phyloP scores from a whole-genome alignment of 2,329 filamentous ascomycete genomes.

The Emmonsiellopsis sp. region DNA sequence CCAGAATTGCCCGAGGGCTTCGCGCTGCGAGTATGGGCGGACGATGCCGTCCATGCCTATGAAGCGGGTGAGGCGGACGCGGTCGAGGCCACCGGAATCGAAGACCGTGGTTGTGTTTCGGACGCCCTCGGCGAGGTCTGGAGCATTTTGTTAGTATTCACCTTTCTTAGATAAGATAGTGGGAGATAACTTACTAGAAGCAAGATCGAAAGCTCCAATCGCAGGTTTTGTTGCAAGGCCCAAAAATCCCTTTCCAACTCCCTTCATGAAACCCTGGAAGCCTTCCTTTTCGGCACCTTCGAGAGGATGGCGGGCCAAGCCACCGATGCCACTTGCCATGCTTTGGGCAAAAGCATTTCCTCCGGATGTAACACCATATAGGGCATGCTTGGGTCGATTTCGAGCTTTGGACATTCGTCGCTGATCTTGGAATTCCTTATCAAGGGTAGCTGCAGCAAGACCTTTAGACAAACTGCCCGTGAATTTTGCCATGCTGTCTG shows the following conservation, averaged over 20 bases:
- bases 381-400: slow-evolving; percentile 90
- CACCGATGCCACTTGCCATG: slow-evolving; percentile 85
- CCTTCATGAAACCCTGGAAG: slow-evolving; percentile 89
- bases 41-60: slow-evolving; percentile 89
- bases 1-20: slow-evolving; percentile 96
- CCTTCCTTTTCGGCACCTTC: slow-evolving; percentile 96
- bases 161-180: not conserved
- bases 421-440: slow-evolving; percentile 97
- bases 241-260: slow-evolving; percentile 87
- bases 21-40: slow-evolving; percentile 84
- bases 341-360: slow-evolving; percentile 92
- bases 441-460: slow-evolving; percentile 84
- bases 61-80: slow-evolving; percentile 86
- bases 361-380: slow-evolving; percentile 91
- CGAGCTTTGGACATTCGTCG: slow-evolving; percentile 86
- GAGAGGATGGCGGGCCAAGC: slow-evolving; percentile 83
- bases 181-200: slow-evolving; percentile 53
- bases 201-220: slow-evolving; percentile 92
- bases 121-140: slow-evolving; percentile 84
- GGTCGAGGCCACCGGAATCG: slow-evolving; percentile 86
- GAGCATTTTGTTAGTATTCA: slow-evolving; percentile 8
- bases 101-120: slow-evolving; percentile 98
- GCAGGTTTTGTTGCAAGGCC: slow-evolving; percentile 95
- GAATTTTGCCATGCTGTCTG: slow-evolving; percentile 94
- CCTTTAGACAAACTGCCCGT: slow-evolving; percentile 97